Base-by-base conservation (phyloP, 768 basidiomycete species). In the Phlebiopsis gigantea region DNA sequence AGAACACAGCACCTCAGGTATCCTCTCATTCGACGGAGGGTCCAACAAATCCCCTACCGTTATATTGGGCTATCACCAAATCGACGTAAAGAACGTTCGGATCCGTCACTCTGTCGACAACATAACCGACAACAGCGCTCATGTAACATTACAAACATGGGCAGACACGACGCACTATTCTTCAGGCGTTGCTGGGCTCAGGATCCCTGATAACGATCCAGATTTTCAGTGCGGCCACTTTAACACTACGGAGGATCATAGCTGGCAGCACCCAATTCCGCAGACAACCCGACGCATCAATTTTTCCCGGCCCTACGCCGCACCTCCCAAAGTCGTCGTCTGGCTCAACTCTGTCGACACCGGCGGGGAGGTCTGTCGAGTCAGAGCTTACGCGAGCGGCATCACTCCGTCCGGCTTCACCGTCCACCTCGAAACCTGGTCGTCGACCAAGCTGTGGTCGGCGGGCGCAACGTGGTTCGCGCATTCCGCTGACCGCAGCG, bases 401-500 rank as follows among this genome's bases (percentile, higher is more conserved):
- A 25, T 55, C 54, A 46, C 54, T 7, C 45, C 5, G 7, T 44
- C 46, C 2, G 54, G 46, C 3, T 55, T 55, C 46, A 55, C 54
- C 12, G 29, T 55, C 44, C 54, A 55, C 45, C 5, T 55, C 45
- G 54, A 55, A 24, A 46, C 54, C 6, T 46, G 54, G 54, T 7
- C 21, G 19, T 44, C 26, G 29, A 6, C 54, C 15, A 47, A 30
- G 15, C 19, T 55, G 2, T 55, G 19, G 5, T n/a, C 22, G 15
- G 54, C 54, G 5, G 54, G 54, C 44, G 45, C 26, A 19, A 7
- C 54, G 26, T 55, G 54, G 54, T 30, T 48, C 15, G 54, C 54
- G 9, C 39, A 55, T 26, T 46, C 43, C 10, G 44, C 45, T 4
- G 26, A 21, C 5, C 26, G 54, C 7, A 34, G 19, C 10, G 54